Conservation (phyloP, 345 rosid species). For the Aethionema arabicum region DNA sequence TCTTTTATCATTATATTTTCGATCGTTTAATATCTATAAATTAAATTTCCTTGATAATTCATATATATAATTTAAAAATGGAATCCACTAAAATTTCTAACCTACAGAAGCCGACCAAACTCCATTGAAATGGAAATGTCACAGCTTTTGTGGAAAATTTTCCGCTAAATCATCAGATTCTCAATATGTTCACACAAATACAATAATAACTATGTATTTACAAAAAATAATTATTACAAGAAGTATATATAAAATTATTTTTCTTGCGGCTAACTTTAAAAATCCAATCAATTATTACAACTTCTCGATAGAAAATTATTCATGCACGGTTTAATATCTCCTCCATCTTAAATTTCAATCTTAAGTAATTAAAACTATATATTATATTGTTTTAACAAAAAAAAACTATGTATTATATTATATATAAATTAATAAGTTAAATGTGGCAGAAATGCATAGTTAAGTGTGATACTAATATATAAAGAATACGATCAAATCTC, state of each 20-base stretch:
- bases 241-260: neutral
- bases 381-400: no score
- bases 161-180: constrained; percentile 24
- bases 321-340: neutral
- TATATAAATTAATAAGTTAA: neutral
- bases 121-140: constrained; percentile 32
- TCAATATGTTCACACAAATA: constrained; percentile 22
- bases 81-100: constrained; percentile 6
- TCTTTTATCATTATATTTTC: no score
- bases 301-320: no score
- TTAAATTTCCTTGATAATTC: no score
- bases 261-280: constrained; percentile 28
- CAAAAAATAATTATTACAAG: no score
- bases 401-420: neutral
- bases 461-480: neutral
- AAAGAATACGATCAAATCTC: constrained; percentile 35
- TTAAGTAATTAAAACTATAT: no score
- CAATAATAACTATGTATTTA: neutral
- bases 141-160: constrained; percentile 32
- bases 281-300: neutral
- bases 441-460: constrained; percentile 18
- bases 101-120: constrained; percentile 31
- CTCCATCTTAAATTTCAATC: neutral
- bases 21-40: no score
- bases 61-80: neutral